Evolutionary conservation across 306 rosid species (phyloP).

Genomic region (Cyamopsis tetragonoloba): DNA sequence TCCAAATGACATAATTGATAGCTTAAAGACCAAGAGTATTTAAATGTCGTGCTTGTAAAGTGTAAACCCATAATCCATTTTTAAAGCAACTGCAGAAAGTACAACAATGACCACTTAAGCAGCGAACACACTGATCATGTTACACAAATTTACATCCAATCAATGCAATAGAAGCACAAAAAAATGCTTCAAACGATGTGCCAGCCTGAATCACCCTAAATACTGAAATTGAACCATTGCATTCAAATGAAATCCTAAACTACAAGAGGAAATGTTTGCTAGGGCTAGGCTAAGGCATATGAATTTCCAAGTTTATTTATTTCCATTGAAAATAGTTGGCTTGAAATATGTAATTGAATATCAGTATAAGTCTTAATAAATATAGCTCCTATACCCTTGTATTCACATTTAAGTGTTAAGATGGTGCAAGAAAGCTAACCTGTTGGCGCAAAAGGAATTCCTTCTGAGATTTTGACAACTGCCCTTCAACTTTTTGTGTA

Average conservation of each 20-base stretch:
- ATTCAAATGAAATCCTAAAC: neutral
- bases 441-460: constrained; percentile 98
- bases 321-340: neutral
- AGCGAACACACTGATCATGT: neutral
- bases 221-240: neutral
- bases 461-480: constrained; percentile 93
- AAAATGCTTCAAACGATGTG: neutral
- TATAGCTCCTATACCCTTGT: neutral
- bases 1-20: neutral
- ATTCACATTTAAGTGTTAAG: constrained; percentile 8
- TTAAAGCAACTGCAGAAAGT: constrained; percentile 1
- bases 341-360: constrained; percentile 8
- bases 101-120: constrained; percentile 11
- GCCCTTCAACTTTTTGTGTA: constrained; percentile 98
- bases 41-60: neutral
- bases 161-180: neutral
- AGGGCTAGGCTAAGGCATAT: neutral
- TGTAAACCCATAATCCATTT: neutral
- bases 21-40: neutral
- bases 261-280: neutral
- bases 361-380: neutral
- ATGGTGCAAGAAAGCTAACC: constrained; percentile 47
- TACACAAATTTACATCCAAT: constrained; percentile 12
- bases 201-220: neutral
- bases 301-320: neutral